Conservation (phyloP, 2,329 filamentous ascomycete genomes). For the Apiospora saccharicola region DNA sequence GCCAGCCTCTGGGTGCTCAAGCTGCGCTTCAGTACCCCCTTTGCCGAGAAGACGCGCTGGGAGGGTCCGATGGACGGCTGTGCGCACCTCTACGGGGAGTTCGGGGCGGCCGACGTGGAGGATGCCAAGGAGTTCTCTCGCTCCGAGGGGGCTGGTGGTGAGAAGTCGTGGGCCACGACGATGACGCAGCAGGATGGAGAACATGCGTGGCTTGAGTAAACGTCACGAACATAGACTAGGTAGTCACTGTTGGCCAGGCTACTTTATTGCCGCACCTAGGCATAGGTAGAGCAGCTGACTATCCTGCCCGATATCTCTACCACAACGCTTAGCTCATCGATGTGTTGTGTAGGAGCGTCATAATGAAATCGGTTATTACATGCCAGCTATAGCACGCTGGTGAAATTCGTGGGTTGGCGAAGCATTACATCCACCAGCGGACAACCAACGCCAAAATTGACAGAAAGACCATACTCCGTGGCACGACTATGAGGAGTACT, state of each 20-base stretch:
- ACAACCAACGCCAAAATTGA: no score
- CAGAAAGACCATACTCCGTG: no score
- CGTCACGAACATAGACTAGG: not conserved
- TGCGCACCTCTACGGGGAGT: conserved; percentile 66
- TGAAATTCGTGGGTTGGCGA: no score
- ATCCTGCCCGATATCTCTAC: not conserved
- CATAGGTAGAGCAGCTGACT: not conserved
- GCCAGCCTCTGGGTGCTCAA: conserved; percentile 48
- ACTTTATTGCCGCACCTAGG: not conserved
- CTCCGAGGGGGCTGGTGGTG: conserved; percentile 29
- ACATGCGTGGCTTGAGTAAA: conserved; percentile 40
- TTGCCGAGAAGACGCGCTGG: conserved; percentile 58
- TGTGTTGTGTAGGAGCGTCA: not conserved
- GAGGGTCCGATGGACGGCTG: conserved; percentile 57
- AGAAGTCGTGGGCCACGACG: conserved; percentile 55
- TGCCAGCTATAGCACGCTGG: no score
- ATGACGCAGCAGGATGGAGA: conserved; percentile 49
- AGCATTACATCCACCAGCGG: no score
- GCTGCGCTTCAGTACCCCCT: conserved; percentile 51
- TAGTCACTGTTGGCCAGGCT: not conserved
- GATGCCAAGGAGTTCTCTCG: conserved; percentile 54
- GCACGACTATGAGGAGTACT: no score
- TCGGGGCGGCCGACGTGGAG: conserved; percentile 61
- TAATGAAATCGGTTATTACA: not conserved
- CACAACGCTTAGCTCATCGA: not conserved